Conservation (phyloP, 2,329 filamentous ascomycete species). For the Cercospora beticola region DNA sequence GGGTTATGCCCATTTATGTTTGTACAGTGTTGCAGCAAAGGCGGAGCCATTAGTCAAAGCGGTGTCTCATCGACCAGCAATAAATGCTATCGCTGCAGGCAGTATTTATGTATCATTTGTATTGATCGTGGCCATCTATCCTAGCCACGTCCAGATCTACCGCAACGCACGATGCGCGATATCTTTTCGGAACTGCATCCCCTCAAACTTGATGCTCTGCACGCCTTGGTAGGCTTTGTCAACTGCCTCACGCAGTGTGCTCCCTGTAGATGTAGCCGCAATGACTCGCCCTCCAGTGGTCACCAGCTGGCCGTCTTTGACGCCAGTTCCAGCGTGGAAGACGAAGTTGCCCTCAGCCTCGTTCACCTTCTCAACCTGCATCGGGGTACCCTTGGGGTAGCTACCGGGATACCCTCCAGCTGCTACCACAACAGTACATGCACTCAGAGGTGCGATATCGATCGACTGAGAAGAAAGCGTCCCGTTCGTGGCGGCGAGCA, state of each 20-base stretch:
- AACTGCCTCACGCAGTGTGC: constrained; percentile 77
- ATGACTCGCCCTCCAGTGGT: constrained; percentile 90
- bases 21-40: no score
- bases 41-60: no score
- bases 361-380: constrained; percentile 56
- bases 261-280: constrained; percentile 77
- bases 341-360: constrained; percentile 59
- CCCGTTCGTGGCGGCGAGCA: constrained; percentile 78
- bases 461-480: constrained; percentile 59
- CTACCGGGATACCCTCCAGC: constrained; percentile 85
- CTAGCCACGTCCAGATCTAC: constrained; percentile 11
- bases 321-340: constrained; percentile 88
- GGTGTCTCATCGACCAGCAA: no score
- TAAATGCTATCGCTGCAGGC: no score
- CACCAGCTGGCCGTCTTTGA: constrained; percentile 63
- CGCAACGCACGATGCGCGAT: constrained; percentile 64
- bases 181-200: constrained; percentile 89
- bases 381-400: constrained; percentile 75
- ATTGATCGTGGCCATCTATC: neutral
- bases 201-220: constrained; percentile 74
- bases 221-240: constrained; percentile 85
- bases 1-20: neutral
- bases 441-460: constrained; percentile 56
- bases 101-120: neutral
- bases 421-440: constrained; percentile 90